phyloP scores from a whole-genome alignment of 177 flowering plant genomes.

The Vitis hybrid region DNA sequence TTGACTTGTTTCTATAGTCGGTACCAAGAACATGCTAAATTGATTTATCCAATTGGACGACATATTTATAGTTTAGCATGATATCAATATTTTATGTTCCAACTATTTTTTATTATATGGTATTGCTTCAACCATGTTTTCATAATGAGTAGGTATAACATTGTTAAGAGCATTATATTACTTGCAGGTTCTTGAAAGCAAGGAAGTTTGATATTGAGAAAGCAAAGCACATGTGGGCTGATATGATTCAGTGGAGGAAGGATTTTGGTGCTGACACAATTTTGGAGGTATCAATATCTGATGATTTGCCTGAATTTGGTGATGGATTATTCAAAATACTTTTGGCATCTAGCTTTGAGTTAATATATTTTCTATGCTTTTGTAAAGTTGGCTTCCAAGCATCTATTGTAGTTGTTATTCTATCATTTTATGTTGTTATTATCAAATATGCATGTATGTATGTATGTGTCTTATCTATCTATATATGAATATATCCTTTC shows the following conservation, averaged over 20 bases:
- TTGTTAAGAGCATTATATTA: conserved; percentile 3
- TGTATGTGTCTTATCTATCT: no score
- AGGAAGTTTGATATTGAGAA: conserved; percentile 57
- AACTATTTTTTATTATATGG: neutral
- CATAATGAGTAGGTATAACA: neutral
- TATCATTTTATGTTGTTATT: no score
- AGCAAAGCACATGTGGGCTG: conserved; percentile 64
- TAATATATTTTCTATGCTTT: neutral
- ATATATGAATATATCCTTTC: no score
- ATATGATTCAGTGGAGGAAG: conserved; percentile 63
- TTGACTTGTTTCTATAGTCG: no score
- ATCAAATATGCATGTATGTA: no score
- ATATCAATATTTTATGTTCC: neutral
- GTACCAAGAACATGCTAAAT: no score
- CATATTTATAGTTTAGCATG: neutral
- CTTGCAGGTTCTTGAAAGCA: conserved; percentile 50
- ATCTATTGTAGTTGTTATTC: no score
- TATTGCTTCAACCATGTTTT: neutral
- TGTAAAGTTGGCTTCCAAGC: neutral
- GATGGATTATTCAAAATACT: no score
- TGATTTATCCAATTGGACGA: no score
- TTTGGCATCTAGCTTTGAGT: no score
- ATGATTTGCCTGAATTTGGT: neutral
- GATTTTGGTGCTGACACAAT: conserved; percentile 54
- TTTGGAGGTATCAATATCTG: conserved; percentile 33